Evolutionary conservation across 2,329 filamentous ascomycete species (phyloP), one percentile per base, ranked within the genome.

Genomic region (Lizonia empirigonia): DNA sequence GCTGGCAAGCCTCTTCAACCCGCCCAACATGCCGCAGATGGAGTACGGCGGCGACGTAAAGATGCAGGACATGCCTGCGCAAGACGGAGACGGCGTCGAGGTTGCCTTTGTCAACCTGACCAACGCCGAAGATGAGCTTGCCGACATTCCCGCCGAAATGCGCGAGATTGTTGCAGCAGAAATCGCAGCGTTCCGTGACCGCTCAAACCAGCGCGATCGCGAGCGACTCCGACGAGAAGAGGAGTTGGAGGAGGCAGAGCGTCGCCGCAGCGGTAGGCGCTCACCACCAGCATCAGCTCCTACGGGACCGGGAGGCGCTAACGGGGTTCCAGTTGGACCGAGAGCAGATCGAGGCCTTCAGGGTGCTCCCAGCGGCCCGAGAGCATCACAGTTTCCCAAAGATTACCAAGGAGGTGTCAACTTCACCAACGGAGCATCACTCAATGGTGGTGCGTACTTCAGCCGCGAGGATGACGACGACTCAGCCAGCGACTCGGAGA

Each of bases 71-170:
- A 75, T 70, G 15, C 69, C 72, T 46, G 73, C 70, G 7, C 72
- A 73, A 15, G 85, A 84, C 30, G 85, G 85, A 26, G 75, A 76
- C 32, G 84, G 85, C 46, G 86, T 90, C 5, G 91, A 96, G 72
- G 87, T 97, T 30, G 87, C 96, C 58, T 96, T 92, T 50, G 96
- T 97, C 52, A 88, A 91, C 4, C 81, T 96, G 24, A 84, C 64
- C 13, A 64, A 71, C 9, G 68, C 89, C 44, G 94, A 99, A 57
- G 95, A 99, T 67, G 94, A 99, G 68, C 80, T 99, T 35, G 88
- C 92, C 16, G 94, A 99, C 65, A 97, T 99, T 38, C 94, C 94
- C 0, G 88, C 90, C 1, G 94, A 97, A 70, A 95, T 96, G 91
- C 87, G 94, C 19, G 94, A 96, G 70, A 92, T 91, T 0, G 94